phyloP scores from a whole-genome alignment of 208 protist genomes.

The Zelonia costaricensis region DNA sequence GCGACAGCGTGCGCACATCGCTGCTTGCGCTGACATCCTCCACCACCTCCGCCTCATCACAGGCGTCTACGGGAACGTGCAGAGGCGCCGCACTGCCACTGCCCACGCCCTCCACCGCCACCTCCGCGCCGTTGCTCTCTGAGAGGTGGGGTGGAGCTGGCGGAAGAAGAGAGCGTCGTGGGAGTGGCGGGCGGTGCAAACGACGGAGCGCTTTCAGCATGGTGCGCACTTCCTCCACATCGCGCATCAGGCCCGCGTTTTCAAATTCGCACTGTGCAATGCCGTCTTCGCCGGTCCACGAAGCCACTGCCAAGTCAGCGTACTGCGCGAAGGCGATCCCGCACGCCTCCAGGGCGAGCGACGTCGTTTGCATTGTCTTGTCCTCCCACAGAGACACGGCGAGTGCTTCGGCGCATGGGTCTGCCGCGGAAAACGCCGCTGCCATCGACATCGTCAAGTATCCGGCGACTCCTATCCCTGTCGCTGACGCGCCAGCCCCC shows the following conservation, averaged over 20 bases:
- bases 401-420: not conserved
- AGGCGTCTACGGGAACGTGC: too few relatives aligned
- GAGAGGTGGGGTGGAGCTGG: too few relatives aligned
- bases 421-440: too few relatives aligned
- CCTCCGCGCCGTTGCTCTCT: not conserved
- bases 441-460: not conserved
- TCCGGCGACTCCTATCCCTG: not conserved
- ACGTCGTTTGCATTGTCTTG: slow-evolving; percentile 9
- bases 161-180: too few relatives aligned
- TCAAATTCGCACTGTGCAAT: too few relatives aligned
- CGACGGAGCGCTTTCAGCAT: not conserved
- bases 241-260: slow-evolving; percentile 9
- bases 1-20: not conserved
- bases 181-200: too few relatives aligned
- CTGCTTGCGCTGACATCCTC: not conserved
- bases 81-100: too few relatives aligned
- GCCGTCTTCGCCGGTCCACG: too few relatives aligned
- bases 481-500: not conserved
- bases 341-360: slow-evolving; percentile 20
- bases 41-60: not conserved
- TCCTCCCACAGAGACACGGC: not conserved
- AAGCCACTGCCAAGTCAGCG: too few relatives aligned
- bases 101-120: not conserved
- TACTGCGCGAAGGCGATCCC: slow-evolving; percentile 1
- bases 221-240: slow-evolving; percentile 21